Base-by-base conservation (phyloP, 2,329 filamentous ascomycete genomes). In the Botrytis galanthina region DNA sequence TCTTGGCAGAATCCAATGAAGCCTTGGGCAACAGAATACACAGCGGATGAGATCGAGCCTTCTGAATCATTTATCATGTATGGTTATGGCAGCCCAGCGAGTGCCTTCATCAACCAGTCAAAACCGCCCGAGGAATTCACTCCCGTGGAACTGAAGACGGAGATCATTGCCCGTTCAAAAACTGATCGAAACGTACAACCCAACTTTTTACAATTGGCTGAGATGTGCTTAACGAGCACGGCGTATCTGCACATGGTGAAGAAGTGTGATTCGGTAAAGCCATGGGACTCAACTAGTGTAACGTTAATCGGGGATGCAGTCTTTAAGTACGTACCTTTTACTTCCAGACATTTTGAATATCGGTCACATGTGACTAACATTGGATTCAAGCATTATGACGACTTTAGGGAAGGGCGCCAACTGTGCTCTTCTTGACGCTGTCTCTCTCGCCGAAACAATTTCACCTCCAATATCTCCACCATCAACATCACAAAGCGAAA, bases 31-130 rank as follows among this genome's bases (percentile, higher is more conserved):
- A 78, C 76, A 20, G 64, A 75, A 18, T 77, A 75, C 48, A 75
- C 76, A 35, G 73, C 75, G 29, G 70, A 72, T 5, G 76, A 78
- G 20, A 77, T 79, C 8, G 74, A 61, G 2, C 70, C 75, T 42
- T 76, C 78, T n/a, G 78, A 79, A 63, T 79, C 78, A 1, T 80
- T 77, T 64, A 79, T 80, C 48, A 80, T 79, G 78, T 77, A 78
- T 42, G 78, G 78, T 3, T 76, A 77, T 20, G 78, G 78, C 1
- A 75, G 74, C 68, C 75, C 77, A 16, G 39, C 74, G 7, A 29
- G 44, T 26, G 70, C 75, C 35, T 80, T 80, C 39, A 51, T 71
- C 26, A 79, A 80, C 70, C 73, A 75, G n/a, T 72, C 71, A 16
- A 79, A 78, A 66, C 72, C 72, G 12, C 75, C 76, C 0, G 35